A percentile compares a stretch with the other conserved stretches of the same genome.
phyloP scores from a whole-genome alignment of 805 yeast species.

The Jamesozyma rosinii region DNA sequence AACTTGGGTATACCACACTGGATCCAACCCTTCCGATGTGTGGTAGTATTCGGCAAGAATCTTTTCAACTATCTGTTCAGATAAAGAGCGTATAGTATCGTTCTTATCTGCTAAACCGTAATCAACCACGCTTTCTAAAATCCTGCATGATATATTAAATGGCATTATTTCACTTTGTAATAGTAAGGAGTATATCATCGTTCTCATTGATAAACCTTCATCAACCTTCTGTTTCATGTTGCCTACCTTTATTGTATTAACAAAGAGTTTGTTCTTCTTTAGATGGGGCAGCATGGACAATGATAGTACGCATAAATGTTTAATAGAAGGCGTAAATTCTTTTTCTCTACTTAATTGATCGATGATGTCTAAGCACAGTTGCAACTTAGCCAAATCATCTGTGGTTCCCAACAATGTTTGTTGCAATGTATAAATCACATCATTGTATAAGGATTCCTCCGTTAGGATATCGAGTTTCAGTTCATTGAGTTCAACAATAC shows the following conservation, averaged over 20 bases:
- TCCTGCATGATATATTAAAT: slow-evolving; percentile 5
- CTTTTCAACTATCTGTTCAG: background rate
- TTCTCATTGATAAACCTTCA: slow-evolving; percentile 16
- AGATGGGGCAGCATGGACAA: slow-evolving; percentile 13
- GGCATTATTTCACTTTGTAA: slow-evolving; percentile 5
- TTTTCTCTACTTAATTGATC: slow-evolving; percentile 1
- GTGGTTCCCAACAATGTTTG: slow-evolving; percentile 1
- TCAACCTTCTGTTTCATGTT: slow-evolving; percentile 28
- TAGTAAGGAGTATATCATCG: slow-evolving; percentile 11
- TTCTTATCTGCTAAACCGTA: slow-evolving; percentile 13
- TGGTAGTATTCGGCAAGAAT: background rate
- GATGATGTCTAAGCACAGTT: slow-evolving; percentile 3
- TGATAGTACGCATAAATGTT: slow-evolving; percentile 1
- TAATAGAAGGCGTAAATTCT: slow-evolving; percentile 1
- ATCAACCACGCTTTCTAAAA: slow-evolving; percentile 6
- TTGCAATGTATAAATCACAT: slow-evolving; percentile 1
- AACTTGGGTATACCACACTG: background rate
- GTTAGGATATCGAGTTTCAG: background rate
- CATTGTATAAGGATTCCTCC: background rate
- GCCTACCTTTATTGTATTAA: slow-evolving; percentile 25
- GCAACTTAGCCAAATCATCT: slow-evolving; percentile 2
- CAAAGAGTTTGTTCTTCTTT: slow-evolving; percentile 19
- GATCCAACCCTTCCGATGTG: background rate
- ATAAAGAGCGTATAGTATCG: slow-evolving; percentile 3
- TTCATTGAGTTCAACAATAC: background rate